phyloP scores from a whole-genome alignment of 352 stramenopile genomes.

The Globisporangium echinulatum region DNA sequence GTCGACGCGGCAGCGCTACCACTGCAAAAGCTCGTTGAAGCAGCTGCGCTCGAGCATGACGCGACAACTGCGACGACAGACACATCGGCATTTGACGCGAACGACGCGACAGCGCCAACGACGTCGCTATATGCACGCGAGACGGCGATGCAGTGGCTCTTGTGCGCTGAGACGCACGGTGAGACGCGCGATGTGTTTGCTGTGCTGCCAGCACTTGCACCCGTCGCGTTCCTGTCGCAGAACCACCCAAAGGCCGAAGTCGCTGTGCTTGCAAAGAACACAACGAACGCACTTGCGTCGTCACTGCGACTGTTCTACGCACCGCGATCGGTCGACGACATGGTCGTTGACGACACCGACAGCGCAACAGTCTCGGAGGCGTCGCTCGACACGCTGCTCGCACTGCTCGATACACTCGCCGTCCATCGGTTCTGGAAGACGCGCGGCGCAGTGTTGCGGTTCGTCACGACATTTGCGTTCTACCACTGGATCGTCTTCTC shows the following conservation, averaged over 20 bases:
- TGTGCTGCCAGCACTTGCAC: conserved; percentile 45
- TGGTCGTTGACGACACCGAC: background rate
- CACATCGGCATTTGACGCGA: background rate
- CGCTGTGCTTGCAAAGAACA: conserved; percentile 56
- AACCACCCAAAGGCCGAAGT: conserved; percentile 64
- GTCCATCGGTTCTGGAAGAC: conserved; percentile 55
- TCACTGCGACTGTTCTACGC: conserved; percentile 45
- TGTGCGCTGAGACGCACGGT: conserved; percentile 39
- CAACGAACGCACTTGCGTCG: conserved; percentile 43
- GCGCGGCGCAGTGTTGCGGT: conserved; percentile 58
- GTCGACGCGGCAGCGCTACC: conserved; percentile 10
- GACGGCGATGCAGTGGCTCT: conserved; percentile 67
- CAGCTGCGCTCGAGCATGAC: conserved; percentile 7
- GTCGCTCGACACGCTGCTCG: conserved; percentile 25
- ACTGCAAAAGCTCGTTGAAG: conserved; percentile 7
- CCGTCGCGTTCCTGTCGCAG: conserved; percentile 62
- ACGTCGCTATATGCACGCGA: conserved; percentile 48
- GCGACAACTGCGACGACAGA: background rate
- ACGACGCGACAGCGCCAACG: conserved; percentile 5
- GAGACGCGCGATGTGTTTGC: conserved; percentile 34
- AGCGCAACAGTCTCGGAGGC: background rate
- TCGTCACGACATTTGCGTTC: conserved; percentile 67
- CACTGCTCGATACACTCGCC: conserved; percentile 35
- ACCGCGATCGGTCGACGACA: background rate
- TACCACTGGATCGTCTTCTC: conserved; percentile 67